These are phyloP conservation scores for Mycena olivaceomarginata DNA, from an alignment of 768 basidiomycete genomes.

Conservation along the genomic window DNA sequence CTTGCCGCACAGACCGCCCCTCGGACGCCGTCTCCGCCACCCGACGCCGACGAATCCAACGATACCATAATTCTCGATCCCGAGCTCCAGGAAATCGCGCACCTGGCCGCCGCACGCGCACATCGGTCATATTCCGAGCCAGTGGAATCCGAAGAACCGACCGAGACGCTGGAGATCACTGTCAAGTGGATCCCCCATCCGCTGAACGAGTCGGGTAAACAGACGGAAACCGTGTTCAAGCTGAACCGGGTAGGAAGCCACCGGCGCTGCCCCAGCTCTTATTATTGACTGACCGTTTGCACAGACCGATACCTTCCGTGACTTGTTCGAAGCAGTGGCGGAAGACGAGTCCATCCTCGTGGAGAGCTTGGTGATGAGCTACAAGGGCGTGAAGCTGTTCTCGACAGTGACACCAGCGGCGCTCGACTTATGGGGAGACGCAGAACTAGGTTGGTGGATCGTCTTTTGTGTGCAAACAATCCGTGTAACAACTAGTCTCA, in stretches of 20 bases:
- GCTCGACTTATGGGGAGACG: constrained; percentile 81
- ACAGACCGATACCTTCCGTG: constrained; percentile 80
- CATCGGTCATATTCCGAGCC: constrained; percentile 51
- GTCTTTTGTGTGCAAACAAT: background rate
- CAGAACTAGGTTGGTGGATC: constrained; percentile 73
- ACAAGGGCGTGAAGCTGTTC: constrained; percentile 79
- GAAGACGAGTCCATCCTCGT: constrained; percentile 73
- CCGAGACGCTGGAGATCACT: constrained; percentile 67
- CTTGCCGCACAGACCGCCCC: constrained; percentile 57
- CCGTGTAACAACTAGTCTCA: constrained; percentile 49
- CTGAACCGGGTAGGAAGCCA: constrained; percentile 71
- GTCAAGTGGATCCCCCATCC: constrained; percentile 85
- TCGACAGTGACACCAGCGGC: constrained; percentile 81
- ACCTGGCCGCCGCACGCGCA: constrained; percentile 54
- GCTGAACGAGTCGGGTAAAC: constrained; percentile 60
- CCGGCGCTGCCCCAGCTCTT: background rate
- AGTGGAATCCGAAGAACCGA: constrained; percentile 46
- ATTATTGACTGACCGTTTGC: background rate
- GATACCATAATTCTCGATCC: constrained; percentile 75
- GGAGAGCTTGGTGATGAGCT: constrained; percentile 75
- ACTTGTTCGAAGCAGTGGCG: constrained; percentile 79
- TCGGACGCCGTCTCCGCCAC: constrained; percentile 70
- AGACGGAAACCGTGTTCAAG: constrained; percentile 69
- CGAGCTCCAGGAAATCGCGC: constrained; percentile 77
- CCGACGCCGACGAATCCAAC: constrained; percentile 64